Evolutionary conservation across 2,329 filamentous ascomycete species (phyloP), one percentile per base, ranked within the genome.

Genomic region (Cercospora sp.): DNA sequence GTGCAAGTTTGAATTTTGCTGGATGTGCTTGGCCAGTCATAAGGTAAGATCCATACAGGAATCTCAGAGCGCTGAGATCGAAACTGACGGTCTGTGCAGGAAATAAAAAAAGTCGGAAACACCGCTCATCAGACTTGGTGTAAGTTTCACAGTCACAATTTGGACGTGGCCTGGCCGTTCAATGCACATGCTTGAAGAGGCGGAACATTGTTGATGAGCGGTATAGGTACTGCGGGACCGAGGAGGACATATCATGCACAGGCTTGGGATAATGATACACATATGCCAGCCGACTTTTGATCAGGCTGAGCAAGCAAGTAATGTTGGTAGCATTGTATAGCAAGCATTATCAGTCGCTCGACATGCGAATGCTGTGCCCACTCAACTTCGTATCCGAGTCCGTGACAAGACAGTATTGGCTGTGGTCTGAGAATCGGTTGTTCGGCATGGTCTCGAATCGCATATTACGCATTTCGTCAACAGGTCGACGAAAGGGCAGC

Each of bases 161-260:
- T 77, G 68, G 67, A 74, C 58, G 39, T 73, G 9, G 67, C 70
- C 58, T 77, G 75, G 75, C 75, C 75, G n/a, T 77, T 77, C 64
- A 77, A 77, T 69, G 70, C 51, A 33, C 75, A 77, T 92, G 69
- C 76, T 91, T 53, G 81, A 75, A 7, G 61, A 63, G 61, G 45
- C 30, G 61, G 45, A 36, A 20, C 55, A 59, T 26, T 36, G 28
- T 55, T 63, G 61, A 55, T 63, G 30, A 20, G 61, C n/a, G 39
- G 30, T 39, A 4, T 55, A 63, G 61, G 61, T 55, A 55, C 23
- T 33, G 61, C 61, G 23, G 36, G 18, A 23, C 7, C 51, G 2
- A 1, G 51, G 18, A 45, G 51, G 51, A 64, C 51, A 16, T 57
- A 58, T 45, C 51, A 58, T 26, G 51, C 20, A 7, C 33, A 28